phyloP scores from a whole-genome alignment of 345 rosid species.

The Kandelia obovata region DNA sequence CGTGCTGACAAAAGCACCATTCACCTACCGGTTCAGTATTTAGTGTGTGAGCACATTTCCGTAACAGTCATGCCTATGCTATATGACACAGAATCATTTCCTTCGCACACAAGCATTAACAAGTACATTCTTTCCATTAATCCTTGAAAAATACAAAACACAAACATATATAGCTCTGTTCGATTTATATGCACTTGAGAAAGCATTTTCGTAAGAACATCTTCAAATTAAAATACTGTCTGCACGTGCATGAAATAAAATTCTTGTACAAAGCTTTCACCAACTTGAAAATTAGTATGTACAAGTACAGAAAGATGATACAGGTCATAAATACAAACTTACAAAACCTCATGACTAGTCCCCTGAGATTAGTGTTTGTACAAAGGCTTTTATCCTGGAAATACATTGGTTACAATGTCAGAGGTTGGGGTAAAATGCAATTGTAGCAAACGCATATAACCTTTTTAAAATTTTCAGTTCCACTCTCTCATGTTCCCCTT shows the following conservation, averaged over 20 bases:
- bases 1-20: too few relatives aligned
- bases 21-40: too few relatives aligned
- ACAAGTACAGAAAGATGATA: slow-evolving; percentile 16
- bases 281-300: background rate
- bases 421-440: background rate
- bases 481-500: background rate
- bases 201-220: background rate
- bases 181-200: slow-evolving; percentile 9
- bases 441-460: slow-evolving; percentile 4
- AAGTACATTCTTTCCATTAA: too few relatives aligned
- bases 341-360: background rate
- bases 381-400: slow-evolving; percentile 1
- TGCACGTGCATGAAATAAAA: background rate
- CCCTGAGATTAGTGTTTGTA: background rate
- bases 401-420: background rate
- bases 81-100: too few relatives aligned
- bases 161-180: background rate
- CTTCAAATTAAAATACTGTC: background rate
- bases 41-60: too few relatives aligned
- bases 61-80: too few relatives aligned
- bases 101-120: too few relatives aligned
- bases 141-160: too few relatives aligned
- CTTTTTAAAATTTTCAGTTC: background rate
- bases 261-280: slow-evolving; percentile 10
- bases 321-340: slow-evolving; percentile 10